Evolutionary conservation across 1,284 basidiomycete genomes (phyloP).

Genomic region (Microbotryum scabiosae): DNA sequence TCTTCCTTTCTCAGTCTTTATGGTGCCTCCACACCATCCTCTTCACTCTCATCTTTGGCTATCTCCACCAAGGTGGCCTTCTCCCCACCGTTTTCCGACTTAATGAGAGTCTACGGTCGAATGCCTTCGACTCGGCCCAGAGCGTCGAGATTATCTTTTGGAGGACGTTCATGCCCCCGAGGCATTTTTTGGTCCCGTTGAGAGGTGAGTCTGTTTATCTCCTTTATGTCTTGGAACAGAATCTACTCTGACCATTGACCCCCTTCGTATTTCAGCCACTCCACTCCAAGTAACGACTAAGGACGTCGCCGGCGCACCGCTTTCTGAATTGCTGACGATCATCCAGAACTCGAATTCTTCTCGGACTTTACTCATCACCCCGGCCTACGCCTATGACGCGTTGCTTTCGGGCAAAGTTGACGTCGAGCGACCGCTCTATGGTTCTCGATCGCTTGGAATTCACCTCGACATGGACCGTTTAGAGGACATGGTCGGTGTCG

Average conservation of each 20-base stretch:
- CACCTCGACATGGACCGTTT: constrained; percentile 27
- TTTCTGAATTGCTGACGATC: neutral
- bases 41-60: constrained; percentile 21
- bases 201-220: neutral
- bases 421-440: neutral
- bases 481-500: neutral
- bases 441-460: neutral
- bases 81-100: constrained; percentile 16
- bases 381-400: constrained; percentile 6
- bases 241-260: neutral
- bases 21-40: constrained; percentile 23
- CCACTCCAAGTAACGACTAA: neutral
- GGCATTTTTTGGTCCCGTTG: constrained; percentile 22
- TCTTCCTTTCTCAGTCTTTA: neutral
- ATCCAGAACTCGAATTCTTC: neutral
- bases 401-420: neutral
- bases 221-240: no score
- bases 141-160: constrained; percentile 23
- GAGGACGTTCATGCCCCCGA: constrained; percentile 30
- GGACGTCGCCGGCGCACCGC: constrained; percentile 3
- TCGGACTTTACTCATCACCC: constrained; percentile 8
- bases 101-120: constrained; percentile 3
- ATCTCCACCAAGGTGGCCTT: constrained; percentile 30
- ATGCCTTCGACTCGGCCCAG: neutral
- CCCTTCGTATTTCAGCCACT: neutral